Percentiles rank a stretch among this genome's conserved stretches.
phyloP scores from a whole-genome alignment of 495 filamentous ascomycete species.

The Paragyromitra xinjiangensis region DNA sequence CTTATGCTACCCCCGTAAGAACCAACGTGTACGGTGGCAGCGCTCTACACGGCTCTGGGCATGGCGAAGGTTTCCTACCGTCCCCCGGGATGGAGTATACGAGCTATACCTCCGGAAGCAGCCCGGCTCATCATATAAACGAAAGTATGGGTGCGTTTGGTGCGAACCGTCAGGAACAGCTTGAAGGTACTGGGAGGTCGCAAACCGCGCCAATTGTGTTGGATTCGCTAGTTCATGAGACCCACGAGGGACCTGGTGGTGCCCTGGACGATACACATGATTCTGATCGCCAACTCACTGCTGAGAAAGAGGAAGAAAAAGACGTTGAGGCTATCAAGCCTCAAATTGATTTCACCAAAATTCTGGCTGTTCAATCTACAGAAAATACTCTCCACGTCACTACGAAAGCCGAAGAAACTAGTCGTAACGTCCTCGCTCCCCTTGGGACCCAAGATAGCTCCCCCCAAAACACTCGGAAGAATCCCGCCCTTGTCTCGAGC shows the following conservation, averaged over 20 bases:
- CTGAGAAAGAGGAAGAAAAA: slow-evolving; percentile 74
- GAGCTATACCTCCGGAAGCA: not conserved
- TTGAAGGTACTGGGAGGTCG: not conserved
- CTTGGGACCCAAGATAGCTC: slow-evolving; percentile 79
- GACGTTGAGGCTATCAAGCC: slow-evolving; percentile 74
- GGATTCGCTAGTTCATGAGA: slow-evolving; percentile 62
- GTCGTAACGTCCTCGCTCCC: slow-evolving; percentile 71
- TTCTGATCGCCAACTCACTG: slow-evolving; percentile 74
- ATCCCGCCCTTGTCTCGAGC: slow-evolving; percentile 72
- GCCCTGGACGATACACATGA: slow-evolving; percentile 57
- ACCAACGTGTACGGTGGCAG: not conserved
- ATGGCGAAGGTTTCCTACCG: not conserved
- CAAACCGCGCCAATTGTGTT: slow-evolving; percentile 25
- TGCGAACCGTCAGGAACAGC: not conserved
- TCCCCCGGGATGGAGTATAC: not conserved
- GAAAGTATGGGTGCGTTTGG: not conserved
- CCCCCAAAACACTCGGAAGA: slow-evolving; percentile 79
- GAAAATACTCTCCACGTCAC: slow-evolving; percentile 73
- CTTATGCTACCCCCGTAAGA: not conserved
- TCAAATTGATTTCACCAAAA: slow-evolving; percentile 78
- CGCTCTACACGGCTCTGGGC: not conserved
- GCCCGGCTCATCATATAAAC: not conserved
- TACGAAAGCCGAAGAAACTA: slow-evolving; percentile 75
- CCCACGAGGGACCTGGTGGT: slow-evolving; percentile 62
- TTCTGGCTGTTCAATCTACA: slow-evolving; percentile 75